Conservation (phyloP, 495 filamentous ascomycete species). For the Delitschia confertaspora region DNA sequence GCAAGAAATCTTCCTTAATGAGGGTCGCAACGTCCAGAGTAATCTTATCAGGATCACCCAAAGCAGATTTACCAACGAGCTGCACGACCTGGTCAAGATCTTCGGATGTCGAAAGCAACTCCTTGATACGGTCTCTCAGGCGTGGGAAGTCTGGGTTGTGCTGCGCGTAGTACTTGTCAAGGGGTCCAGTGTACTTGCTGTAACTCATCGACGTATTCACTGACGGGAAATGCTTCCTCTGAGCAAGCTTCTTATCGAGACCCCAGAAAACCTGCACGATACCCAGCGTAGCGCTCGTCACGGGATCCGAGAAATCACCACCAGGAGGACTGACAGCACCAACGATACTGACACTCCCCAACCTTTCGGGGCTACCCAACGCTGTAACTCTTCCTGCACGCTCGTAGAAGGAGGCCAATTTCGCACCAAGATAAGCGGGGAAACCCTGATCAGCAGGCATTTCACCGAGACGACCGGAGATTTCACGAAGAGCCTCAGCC, state of each 20-base stretch:
- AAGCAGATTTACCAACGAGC: conserved; percentile 90
- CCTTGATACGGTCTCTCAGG: conserved; percentile 82
- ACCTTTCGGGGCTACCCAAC: conserved; percentile 77
- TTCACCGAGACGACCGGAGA: conserved; percentile 96
- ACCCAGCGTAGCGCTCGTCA: conserved; percentile 86
- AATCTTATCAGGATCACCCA: conserved; percentile 97
- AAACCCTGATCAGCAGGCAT: conserved; percentile 99
- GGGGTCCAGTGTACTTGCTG: conserved; percentile 83
- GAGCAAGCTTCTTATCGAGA: conserved; percentile 97
- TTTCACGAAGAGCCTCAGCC: conserved; percentile 97
- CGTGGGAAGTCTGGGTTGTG: conserved; percentile 89
- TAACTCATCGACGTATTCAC: conserved; percentile 95
- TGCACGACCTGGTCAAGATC: conserved; percentile 98
- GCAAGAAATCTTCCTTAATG: conserved; percentile 97
- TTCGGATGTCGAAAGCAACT: conserved; percentile 87
- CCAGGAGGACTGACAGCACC: conserved; percentile 94
- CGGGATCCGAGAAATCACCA: conserved; percentile 98
- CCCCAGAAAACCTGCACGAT: conserved; percentile 99
- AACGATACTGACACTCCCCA: conserved; percentile 93
- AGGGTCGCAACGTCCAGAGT: conserved; percentile 85
- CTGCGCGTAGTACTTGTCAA: conserved; percentile 91
- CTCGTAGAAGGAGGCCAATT: conserved; percentile 98
- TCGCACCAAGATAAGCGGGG: conserved; percentile 93
- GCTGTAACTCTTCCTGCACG: conserved; percentile 81
- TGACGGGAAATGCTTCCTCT: conserved; percentile 98